Evolutionary conservation across 2,329 filamentous ascomycete genomes (phyloP).

Genomic region (Hypoxylon sp.): DNA sequence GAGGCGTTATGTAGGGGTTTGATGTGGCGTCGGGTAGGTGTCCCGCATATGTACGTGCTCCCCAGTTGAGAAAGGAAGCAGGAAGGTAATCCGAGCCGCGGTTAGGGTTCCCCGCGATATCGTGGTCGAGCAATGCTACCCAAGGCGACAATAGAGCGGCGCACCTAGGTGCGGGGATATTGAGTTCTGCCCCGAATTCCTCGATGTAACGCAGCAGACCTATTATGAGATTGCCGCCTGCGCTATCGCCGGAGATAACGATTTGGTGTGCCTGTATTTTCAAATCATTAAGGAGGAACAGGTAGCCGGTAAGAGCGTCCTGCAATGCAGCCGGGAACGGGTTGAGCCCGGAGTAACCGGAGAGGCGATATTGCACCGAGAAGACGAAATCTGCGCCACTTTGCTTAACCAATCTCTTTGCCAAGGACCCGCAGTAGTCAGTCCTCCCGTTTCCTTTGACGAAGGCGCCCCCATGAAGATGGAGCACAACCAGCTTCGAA

Average conservation of each 20-base stretch:
- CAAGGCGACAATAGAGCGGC: slow-evolving; percentile 53
- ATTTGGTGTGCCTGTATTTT: slow-evolving; percentile 57
- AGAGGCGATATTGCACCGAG: slow-evolving; percentile 63
- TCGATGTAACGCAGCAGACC: slow-evolving; percentile 61
- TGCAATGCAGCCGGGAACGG: no score
- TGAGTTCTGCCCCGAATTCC: slow-evolving; percentile 53
- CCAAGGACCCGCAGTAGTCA: slow-evolving; percentile 16
- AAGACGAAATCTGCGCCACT: slow-evolving; percentile 57
- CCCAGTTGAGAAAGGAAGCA: slow-evolving; percentile 58
- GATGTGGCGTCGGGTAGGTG: slow-evolving; percentile 26
- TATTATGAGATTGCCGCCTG: slow-evolving; percentile 62
- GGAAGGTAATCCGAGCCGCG: slow-evolving; percentile 57
- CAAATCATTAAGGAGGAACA: slow-evolving; percentile 59
- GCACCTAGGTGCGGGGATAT: slow-evolving; percentile 49
- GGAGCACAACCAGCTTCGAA: slow-evolving; percentile 40
- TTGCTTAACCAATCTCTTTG: slow-evolving; percentile 53
- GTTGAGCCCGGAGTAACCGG: no score
- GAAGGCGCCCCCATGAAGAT: slow-evolving; percentile 51
- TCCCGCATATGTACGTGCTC: slow-evolving; percentile 54
- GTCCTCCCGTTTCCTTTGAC: slow-evolving; percentile 45
- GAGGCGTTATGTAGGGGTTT: slow-evolving; percentile 54
- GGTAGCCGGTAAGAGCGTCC: slow-evolving; percentile 61
- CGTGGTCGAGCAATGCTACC: slow-evolving; percentile 43
- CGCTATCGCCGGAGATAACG: slow-evolving; percentile 62
- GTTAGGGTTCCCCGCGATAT: slow-evolving; percentile 40